Evolutionary conservation across 805 yeast genomes (phyloP).

Genomic region (Candida khao-thaluensis): DNA sequence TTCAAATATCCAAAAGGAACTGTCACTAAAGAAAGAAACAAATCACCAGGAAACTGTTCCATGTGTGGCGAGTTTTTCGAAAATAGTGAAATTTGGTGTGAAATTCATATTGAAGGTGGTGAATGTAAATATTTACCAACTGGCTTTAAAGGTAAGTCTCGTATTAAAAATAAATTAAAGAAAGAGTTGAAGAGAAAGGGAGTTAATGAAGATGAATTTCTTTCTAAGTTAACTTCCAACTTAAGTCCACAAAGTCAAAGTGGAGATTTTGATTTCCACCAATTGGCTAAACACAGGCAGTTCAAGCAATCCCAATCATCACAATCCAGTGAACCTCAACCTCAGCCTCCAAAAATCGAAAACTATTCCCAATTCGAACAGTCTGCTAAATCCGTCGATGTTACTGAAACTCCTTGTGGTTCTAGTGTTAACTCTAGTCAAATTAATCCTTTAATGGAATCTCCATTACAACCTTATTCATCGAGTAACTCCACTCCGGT

Average conservation of each 20-base stretch:
- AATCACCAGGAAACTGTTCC: constrained; percentile 50
- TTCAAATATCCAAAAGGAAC: constrained; percentile 58
- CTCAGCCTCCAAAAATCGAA: neutral
- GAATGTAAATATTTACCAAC: constrained; percentile 45
- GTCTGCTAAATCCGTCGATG: neutral
- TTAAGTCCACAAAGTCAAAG: constrained; percentile 8
- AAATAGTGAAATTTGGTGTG: constrained; percentile 52
- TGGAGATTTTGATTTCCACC: constrained; percentile 7
- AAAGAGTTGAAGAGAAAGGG: constrained; percentile 33
- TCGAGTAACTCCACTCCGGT: constrained; percentile 4
- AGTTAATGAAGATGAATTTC: constrained; percentile 16
- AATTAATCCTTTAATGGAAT: neutral
- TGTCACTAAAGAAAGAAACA: constrained; percentile 43
- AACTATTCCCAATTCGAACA: neutral
- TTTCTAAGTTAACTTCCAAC: constrained; percentile 5
- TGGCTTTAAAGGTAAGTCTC: constrained; percentile 45
- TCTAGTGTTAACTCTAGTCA: neutral
- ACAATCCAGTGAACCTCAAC: neutral
- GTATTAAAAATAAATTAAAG: constrained; percentile 42
- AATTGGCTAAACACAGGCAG: constrained; percentile 6
- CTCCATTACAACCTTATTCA: constrained; percentile 1
- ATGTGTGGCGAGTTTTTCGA: constrained; percentile 53
- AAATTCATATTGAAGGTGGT: constrained; percentile 49
- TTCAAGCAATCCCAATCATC: constrained; percentile 1
- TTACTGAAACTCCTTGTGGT: neutral